Conservation (phyloP, 768 basidiomycete genomes). For the Trametes elegans region DNA sequence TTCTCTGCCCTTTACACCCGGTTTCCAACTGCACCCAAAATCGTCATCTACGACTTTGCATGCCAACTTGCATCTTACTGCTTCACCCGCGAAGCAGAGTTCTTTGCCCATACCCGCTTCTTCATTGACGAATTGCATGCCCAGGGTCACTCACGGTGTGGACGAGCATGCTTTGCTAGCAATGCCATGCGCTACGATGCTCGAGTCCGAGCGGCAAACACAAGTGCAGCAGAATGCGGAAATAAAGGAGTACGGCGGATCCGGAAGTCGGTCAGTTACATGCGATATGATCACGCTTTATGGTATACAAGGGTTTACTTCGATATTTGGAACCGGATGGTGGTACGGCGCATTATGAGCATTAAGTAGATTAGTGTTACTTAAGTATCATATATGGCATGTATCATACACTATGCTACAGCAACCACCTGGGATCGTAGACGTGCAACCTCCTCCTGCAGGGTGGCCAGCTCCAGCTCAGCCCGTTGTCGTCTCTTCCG, state of each 20-base stretch:
- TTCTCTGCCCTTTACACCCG: constrained; percentile 38
- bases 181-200: constrained; percentile 31
- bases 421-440: too few relatives aligned
- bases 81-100: constrained; percentile 28
- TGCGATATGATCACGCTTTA: constrained; percentile 30
- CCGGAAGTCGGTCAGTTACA: constrained; percentile 32
- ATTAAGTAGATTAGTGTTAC: too few relatives aligned
- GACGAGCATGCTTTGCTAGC: constrained; percentile 29
- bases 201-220: constrained; percentile 28
- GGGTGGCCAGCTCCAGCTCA: too few relatives aligned
- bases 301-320: constrained; percentile 26
- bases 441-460: too few relatives aligned
- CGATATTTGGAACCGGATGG: constrained; percentile 14
- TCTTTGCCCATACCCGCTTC: constrained; percentile 35
- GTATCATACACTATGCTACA: too few relatives aligned
- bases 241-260: constrained; percentile 30
- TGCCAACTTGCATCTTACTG: constrained; percentile 35
- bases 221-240: constrained; percentile 37
- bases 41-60: constrained; percentile 34
- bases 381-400: too few relatives aligned
- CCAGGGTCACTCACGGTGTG: constrained; percentile 34
- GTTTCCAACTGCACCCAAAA: constrained; percentile 30
- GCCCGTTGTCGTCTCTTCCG: too few relatives aligned
- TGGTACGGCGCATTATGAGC: too few relatives aligned
- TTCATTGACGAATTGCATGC: constrained; percentile 37